Evolutionary conservation across 2,329 filamentous ascomycete genomes (phyloP).

Genomic region (Fusarium sp.): DNA sequence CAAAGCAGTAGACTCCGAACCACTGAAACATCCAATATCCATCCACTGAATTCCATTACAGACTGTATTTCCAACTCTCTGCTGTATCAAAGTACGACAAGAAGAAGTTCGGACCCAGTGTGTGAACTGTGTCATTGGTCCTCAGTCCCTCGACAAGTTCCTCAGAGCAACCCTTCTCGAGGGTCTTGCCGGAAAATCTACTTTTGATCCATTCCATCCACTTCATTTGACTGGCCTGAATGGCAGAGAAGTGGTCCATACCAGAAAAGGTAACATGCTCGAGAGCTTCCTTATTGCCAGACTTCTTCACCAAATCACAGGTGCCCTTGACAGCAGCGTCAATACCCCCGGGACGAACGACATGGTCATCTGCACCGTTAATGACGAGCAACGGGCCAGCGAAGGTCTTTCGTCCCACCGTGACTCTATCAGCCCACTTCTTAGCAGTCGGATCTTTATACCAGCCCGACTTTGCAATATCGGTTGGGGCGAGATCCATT

Average conservation of each 20-base stretch:
- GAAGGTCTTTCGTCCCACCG: not conserved
- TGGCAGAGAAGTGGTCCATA: slow-evolving; percentile 27
- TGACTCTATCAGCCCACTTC: slow-evolving; percentile 3
- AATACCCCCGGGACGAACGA: slow-evolving; percentile 11
- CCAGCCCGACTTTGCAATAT: not conserved
- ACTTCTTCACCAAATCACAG: not conserved
- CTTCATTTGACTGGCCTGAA: slow-evolving; percentile 22
- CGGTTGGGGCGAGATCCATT: not conserved
- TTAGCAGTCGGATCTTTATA: not conserved
- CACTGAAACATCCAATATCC: not conserved
- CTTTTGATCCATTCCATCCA: slow-evolving; percentile 31
- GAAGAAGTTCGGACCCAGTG: slow-evolving; percentile 11
- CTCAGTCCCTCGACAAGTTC: not conserved
- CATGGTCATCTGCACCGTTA: not conserved
- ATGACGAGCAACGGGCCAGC: not conserved
- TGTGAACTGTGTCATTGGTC: not conserved
- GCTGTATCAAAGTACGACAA: slow-evolving; percentile 5
- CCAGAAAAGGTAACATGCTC: not conserved
- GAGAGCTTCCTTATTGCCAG: not conserved
- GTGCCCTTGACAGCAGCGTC: not conserved
- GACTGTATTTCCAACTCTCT: slow-evolving; percentile 7
- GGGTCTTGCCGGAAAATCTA: not conserved
- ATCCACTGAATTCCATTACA: not conserved
- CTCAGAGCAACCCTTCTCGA: not conserved
- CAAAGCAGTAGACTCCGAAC: not conserved